Conservation (phyloP, 352 stramenopile species). For the Phytopythium vexans region DNA sequence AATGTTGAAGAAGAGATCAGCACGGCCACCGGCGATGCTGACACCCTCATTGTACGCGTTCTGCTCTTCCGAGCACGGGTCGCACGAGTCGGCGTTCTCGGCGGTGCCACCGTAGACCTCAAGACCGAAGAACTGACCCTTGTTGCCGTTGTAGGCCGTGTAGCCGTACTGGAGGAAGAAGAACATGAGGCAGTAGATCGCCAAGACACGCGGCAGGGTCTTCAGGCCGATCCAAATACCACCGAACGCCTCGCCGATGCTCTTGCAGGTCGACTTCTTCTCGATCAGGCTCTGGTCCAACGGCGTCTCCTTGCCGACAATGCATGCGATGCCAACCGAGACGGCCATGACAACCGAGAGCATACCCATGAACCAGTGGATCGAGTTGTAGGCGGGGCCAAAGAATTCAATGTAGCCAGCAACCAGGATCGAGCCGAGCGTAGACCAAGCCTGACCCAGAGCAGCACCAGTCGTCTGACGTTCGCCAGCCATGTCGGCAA, state of each 20-base stretch:
- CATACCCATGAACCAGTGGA: conserved; percentile 32
- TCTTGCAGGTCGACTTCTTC: conserved; percentile 4
- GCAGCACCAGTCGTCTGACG: conserved; percentile 26
- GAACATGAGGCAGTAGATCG: conserved; percentile 30
- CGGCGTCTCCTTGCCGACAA: conserved; percentile 13
- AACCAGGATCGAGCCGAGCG: conserved; percentile 23
- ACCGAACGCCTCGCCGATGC: conserved; percentile 21
- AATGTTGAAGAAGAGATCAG: conserved; percentile 37
- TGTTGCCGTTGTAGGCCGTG: conserved; percentile 27
- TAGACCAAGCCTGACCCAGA: conserved; percentile 20
- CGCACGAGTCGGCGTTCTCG: conserved; percentile 9
- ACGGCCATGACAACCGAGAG: conserved; percentile 19
- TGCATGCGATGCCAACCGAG: conserved; percentile 12
- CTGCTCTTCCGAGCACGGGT: conserved; percentile 21
- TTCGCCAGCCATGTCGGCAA: conserved; percentile 33
- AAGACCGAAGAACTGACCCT: conserved; percentile 29
- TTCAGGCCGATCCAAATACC: conserved; percentile 30
- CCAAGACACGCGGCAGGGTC: conserved; percentile 21
- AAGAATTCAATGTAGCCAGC: conserved; percentile 28
- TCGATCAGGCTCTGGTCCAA: neutral
- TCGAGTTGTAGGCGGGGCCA: conserved; percentile 18
- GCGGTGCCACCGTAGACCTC: conserved; percentile 16
- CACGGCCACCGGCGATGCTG: conserved; percentile 23
- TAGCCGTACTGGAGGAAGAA: conserved; percentile 42
- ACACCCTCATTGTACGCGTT: conserved; percentile 29